Base-by-base conservation (phyloP, 345 rosid species). In the Jatropha curcas region DNA sequence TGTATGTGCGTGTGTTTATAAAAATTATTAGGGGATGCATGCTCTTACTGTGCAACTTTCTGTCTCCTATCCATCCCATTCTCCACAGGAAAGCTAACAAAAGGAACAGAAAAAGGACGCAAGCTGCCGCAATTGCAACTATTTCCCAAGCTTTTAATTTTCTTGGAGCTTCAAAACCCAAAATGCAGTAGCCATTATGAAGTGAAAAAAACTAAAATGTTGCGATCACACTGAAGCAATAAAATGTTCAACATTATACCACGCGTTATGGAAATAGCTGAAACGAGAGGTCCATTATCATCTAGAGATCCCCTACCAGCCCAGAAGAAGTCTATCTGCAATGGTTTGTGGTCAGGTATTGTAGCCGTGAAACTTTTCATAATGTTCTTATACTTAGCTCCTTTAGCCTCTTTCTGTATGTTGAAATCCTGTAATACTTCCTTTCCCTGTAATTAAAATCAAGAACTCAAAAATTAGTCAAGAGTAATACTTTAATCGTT, bases 201-300 rank as follows among this genome's bases (percentile, higher is more conserved):
- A 45, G 50, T 45, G 50, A 41, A 41, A 41, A 2, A 41, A 41
- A 41, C n/a, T 2, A 7, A 1, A 45, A 13, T 13, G 14, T 3
- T 35, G 39, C 11, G 50, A 10, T 13, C 17, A 13, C 1, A 8
- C 1, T 7, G 28, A 16, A 17, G 3, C 39, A n/a, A n/a, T n/a
- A 2, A 6, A 60, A 34, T 5, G 13, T 34, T 1, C 33, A 60
- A 16, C 4, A 56, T 34, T 2, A 4, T 74, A 68, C 73, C 12
- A 4, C 37, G 62, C 4, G 34, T 31, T 48, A 76, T 74, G 4
- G 71, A 55, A 33, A 76, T 76, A 10, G 79, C 71, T 45, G 79
- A 70, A 16, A 76, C 30, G 37, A 76, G 80, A 16, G 75, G 80
- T 46, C 80, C 80, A n/a, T 65, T 48, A 1, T 25, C 34, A 24